These are phyloP conservation scores for Warburgia ugandensis DNA, from an alignment of 164 flowering plant species.

Conservation along the genomic window DNA sequence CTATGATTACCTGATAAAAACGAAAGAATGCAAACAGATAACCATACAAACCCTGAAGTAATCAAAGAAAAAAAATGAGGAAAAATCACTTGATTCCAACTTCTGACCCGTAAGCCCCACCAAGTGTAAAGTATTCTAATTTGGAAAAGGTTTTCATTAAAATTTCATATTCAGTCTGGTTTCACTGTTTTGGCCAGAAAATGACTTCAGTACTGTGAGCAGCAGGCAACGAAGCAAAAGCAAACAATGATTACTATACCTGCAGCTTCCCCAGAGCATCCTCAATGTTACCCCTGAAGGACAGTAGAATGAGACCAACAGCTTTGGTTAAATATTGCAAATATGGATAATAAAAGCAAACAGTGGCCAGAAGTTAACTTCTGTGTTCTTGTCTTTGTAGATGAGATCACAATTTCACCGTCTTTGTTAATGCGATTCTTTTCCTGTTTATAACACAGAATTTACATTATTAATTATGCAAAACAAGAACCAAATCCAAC, in stretches of 20 bases:
- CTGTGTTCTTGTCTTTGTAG: constrained; percentile 93
- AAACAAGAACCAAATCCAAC: no score
- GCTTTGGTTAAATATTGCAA: constrained; percentile 10
- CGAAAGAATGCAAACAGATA: background rate
- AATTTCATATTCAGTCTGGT: no score
- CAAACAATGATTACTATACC: constrained; percentile 42
- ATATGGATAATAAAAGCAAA: constrained; percentile 8
- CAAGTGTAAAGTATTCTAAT: no score
- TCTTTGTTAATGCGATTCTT: constrained; percentile 95
- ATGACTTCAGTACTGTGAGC: no score
- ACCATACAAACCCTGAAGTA: background rate
- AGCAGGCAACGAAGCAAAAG: no score
- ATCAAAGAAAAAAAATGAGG: no score
- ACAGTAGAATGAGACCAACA: constrained; percentile 14
- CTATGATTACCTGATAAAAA: constrained; percentile 67
- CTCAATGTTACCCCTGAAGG: constrained; percentile 87
- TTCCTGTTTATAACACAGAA: no score
- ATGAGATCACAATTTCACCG: constrained; percentile 91
- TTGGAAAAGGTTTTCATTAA: no score
- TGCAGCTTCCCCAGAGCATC: constrained; percentile 85
- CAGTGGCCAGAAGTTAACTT: constrained; percentile 40
- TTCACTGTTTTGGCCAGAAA: no score
- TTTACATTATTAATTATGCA: no score
- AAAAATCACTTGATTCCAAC: no score
- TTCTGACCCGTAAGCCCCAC: no score